Base-by-base conservation (phyloP, 305 asterid species). In the Fraxinus latifolia region DNA sequence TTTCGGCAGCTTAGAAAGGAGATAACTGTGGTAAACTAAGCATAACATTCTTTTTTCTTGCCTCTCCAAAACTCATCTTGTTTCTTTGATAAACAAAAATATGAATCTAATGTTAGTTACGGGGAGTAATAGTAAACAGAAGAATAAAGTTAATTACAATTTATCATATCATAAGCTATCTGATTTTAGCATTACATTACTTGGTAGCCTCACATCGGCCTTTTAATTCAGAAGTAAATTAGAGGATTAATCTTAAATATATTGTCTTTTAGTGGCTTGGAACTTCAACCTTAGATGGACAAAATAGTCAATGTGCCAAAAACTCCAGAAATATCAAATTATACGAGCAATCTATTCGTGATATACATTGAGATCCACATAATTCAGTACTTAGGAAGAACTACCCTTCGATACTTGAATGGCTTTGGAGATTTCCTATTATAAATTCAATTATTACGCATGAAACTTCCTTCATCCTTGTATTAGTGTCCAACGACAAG, bases 1-100 rank as follows among this genome's bases (percentile, higher is more conserved):
- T 47, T 27, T 29, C 42, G 60, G 55, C 55, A 25, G n/a, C 67
- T 83, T 70, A 73, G n/a, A 79, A 77, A 81, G 37, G 37, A 76
- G 36, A 67, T 2, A 29, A 67, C 34, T 2, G 5, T 27, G n/a
- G 37, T 67, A 27, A 27, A 27, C 15, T 67, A 67, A 32, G 36
- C 74, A 67, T 62, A 62, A 3, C 14, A 62, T 7, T 25, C 9
- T 23, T 8, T 25, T 23, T 62, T 62, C 15, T 21, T 21, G 31
- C 31, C 31, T 21, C 71, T 62, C 11, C 32, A 62, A 62, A 62
- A 21, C 25, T 7, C 12, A 23, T 21, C 32, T 19, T 62, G 31
- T 21, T 62, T 62, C 71, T 62, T 19, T 62, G 12, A 7, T 2
- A 62, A 62, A 21, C 14, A 9, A 19, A 19, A 21, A 31, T 23